A percentile compares a stretch with the other conserved stretches of the same genome.
phyloP scores from a whole-genome alignment of 1,139 yeast species.

The Candida sp. region DNA sequence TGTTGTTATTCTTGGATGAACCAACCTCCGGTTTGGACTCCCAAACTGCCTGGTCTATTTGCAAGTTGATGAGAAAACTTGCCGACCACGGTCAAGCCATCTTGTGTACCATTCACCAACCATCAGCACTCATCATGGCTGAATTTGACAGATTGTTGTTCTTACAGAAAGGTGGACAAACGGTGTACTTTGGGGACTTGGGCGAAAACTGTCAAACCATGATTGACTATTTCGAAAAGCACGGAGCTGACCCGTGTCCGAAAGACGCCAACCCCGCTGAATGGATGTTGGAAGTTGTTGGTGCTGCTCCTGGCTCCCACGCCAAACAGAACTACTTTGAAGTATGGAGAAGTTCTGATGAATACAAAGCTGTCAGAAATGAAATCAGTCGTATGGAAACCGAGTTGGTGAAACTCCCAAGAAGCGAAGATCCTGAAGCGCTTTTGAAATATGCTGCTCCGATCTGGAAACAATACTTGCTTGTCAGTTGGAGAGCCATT shows the following conservation, averaged over 20 bases:
- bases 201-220: constrained; percentile 55
- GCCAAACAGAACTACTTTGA: constrained; percentile 37
- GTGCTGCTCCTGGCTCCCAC: constrained; percentile 40
- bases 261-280: constrained; percentile 57
- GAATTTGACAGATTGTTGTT: constrained; percentile 39
- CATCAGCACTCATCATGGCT: constrained; percentile 38
- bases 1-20: constrained; percentile 38
- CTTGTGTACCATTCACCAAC: constrained; percentile 46
- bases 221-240: constrained; percentile 57
- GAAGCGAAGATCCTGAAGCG: constrained; percentile 24
- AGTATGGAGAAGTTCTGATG: constrained; percentile 36
- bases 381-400: constrained; percentile 34
- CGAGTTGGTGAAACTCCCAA: constrained; percentile 31
- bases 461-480: constrained; percentile 25
- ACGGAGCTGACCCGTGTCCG: constrained; percentile 50
- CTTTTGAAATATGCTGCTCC: constrained; percentile 30
- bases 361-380: constrained; percentile 24
- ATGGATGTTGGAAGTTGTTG: constrained; percentile 60
- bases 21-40: constrained; percentile 47
- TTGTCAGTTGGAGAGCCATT: constrained; percentile 29
- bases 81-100: constrained; percentile 46
- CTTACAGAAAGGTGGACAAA: constrained; percentile 53
- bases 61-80: constrained; percentile 42
- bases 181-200: constrained; percentile 70
- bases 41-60: constrained; percentile 48